Conservation (phyloP, 495 filamentous ascomycete species). For the Cetradonia linearis region DNA sequence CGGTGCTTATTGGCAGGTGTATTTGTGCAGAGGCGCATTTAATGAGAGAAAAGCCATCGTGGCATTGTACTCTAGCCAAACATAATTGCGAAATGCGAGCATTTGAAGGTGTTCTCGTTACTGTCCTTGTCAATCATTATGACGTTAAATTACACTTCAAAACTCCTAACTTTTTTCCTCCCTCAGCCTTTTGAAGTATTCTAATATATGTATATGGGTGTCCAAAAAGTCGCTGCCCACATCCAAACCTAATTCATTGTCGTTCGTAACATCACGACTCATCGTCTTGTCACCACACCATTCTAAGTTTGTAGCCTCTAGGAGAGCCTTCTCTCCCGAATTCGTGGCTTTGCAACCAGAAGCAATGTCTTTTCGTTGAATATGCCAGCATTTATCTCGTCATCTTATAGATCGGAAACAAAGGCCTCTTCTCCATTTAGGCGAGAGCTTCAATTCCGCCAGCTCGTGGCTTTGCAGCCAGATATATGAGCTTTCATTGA, state of each 20-base stretch:
- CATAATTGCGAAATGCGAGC: neutral
- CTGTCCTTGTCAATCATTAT: neutral
- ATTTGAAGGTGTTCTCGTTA: neutral
- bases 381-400: no score
- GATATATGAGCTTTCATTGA: no score
- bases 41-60: neutral
- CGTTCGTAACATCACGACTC: neutral
- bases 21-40: neutral
- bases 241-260: neutral
- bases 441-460: no score
- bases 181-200: neutral
- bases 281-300: no score
- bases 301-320: no score
- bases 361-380: no score
- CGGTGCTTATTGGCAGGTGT: neutral
- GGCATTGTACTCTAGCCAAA: conserved; percentile 3
- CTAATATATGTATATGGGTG: neutral
- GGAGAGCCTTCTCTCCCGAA: no score
- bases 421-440: no score
- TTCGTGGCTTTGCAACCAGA: no score
- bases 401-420: no score
- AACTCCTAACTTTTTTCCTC: neutral
- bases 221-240: neutral
- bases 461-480: no score
- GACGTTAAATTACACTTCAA: no score